Evolutionary conservation across 257 asterid genomes (phyloP), one percentile per base, ranked within the genome.

Genomic region (Przewalskia tangutica): DNA sequence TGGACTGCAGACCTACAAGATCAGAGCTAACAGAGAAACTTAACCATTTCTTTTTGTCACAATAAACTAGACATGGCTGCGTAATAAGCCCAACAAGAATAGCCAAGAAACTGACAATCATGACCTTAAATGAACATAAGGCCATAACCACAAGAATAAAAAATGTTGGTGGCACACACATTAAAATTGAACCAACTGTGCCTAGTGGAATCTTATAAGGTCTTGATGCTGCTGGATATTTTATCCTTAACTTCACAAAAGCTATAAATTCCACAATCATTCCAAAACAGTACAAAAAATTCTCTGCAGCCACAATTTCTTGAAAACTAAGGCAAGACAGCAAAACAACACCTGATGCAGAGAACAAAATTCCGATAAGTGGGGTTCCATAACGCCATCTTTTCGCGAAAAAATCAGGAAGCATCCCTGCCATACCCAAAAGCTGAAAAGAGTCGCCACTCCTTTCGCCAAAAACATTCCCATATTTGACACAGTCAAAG

Each of bases 241-340:
- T 86, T 10, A 89, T 84, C 85, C 97, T 91, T 62, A 91, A 84
- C 89, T 90, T 89, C 81, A 92, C 88, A 80, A 91, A 92, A 36
- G 93, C 91, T 10, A 92, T 36, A 46, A 92, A 92, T 68, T 92
- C 97, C 90, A 92, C 80, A 7, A 89, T 89, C 93, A 92, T 85
- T 65, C 92, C 93, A 62, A 89, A 92, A 83, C 97, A 92, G 85
- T 92, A 89, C 78, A 92, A 64, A 76, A 88, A 92, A 64, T 92
- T 92, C 82, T 86, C 97, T 0, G 94, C 97, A 23, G 93, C 91
- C 10, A 92, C 97, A 65, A 90, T 92, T 82, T 90, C 92, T 75
- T 92, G 93, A 60, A 92, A 92, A 85, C 97, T 92, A n/a, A 92
- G 89, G 86, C 94, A 92, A 0, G 97, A 92, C 20, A 92, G 92